Evolutionary conservation across 495 filamentous ascomycete species (phyloP), one percentile per base, ranked within the genome.

Genomic region (Neurospora intermedia): DNA sequence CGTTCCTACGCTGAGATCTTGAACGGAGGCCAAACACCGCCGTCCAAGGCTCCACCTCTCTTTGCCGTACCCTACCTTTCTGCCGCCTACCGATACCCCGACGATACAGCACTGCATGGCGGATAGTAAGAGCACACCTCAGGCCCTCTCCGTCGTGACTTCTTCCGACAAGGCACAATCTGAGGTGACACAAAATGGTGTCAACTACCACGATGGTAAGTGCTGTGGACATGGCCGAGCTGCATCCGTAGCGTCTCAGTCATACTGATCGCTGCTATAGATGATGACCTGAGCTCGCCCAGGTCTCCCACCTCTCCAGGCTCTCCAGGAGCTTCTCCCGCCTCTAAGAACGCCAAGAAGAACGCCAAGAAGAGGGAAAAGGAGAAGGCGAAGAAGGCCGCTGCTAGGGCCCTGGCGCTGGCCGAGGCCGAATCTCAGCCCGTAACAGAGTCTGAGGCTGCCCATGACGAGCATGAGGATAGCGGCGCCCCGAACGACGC

Each of bases 91-190:
- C 79, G 76, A 77, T 42, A 75, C 75, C 73, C 69, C 69, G 70
- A 70, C 72, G 46, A 76, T 71, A 72, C 73, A 62, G 73, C 72
- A 76, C 79, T 79, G 80, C 79, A 81, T 81, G 82, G 82, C 81
- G 80, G 78, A 82, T 80, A 81, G 80, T 79, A 82, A 82, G 81
- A 82, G 72, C 74, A 75, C 73, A 76, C 80, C 81, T 75, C 77
- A 82, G 77, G 81, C 77, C 81, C 73, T 80, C 54, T 72, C 79
- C 48, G 79, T 81, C 78, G 80, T 81, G 77, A 73, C 80, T 72
- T 77, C 78, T 77, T 80, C 80, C 74, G 75, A 77, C 78, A 77
- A 78, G 79, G 77, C 77, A 75, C 75, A 81, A 75, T 76, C 75
- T 71, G 76, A 75, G 75, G 75, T 73, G 77, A 76, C 77, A 77